Conservation (phyloP, 2,329 filamentous ascomycete genomes). For the Tolypocladium endophyticum region DNA sequence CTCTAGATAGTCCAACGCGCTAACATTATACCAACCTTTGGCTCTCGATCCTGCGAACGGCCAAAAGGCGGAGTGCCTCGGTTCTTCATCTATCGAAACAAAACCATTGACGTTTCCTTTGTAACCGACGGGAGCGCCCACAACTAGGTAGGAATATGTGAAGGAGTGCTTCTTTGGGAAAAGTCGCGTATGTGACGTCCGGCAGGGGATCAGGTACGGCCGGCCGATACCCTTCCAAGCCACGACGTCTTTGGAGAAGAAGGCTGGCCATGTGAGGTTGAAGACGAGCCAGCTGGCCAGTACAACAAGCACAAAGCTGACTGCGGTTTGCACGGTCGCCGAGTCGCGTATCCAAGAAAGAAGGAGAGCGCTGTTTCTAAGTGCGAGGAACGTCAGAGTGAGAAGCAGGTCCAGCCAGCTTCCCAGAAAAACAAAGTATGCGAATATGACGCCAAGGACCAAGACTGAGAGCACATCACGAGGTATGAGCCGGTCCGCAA, state of each 20-base stretch:
- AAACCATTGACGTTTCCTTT: slow-evolving; percentile 43
- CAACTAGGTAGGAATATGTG: slow-evolving; percentile 58
- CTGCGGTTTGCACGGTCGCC: neutral
- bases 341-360: neutral
- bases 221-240: slow-evolving; percentile 5
- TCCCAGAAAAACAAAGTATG: slow-evolving; percentile 11
- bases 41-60: slow-evolving; percentile 8
- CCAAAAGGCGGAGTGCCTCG: neutral
- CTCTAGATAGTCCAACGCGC: slow-evolving; percentile 50
- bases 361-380: neutral
- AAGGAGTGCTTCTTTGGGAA: slow-evolving; percentile 60
- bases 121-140: slow-evolving; percentile 57
- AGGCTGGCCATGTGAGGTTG: neutral
- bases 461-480: neutral
- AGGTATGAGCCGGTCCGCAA: slow-evolving; percentile 6
- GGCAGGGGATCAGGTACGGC: slow-evolving; percentile 54
- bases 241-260: neutral
- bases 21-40: slow-evolving; percentile 45
- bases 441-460: slow-evolving; percentile 1
- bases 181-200: slow-evolving; percentile 54
- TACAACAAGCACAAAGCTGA: too few relatives aligned
- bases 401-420: slow-evolving; percentile 11
- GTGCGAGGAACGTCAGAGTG: neutral
- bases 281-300: neutral
- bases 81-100: slow-evolving; percentile 34